These are phyloP conservation scores for Guadua angustifolia DNA, from an alignment of 176 grass and related monocot genomes.

Conservation along the genomic window DNA sequence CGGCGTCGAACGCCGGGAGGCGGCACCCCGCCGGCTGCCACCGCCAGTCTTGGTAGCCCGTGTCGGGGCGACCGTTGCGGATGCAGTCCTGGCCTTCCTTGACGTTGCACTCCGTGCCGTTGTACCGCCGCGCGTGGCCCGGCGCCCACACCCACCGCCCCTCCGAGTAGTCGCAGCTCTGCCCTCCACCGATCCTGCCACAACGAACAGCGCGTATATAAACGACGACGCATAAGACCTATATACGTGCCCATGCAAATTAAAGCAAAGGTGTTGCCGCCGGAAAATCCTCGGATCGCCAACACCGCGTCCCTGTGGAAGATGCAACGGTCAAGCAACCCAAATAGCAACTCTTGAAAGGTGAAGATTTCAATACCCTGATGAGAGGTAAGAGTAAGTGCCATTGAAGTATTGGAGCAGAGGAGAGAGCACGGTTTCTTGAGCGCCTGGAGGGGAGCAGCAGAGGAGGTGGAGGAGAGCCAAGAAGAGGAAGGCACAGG, in stretches of 20 bases:
- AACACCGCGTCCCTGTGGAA: too few relatives aligned
- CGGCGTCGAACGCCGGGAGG: conserved; percentile 35
- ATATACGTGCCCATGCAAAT: too few relatives aligned
- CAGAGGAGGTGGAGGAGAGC: conserved; percentile 42
- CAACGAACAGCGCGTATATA: too few relatives aligned
- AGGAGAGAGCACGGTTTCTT: not conserved
- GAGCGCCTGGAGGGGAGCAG: not conserved
- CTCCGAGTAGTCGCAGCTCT: conserved; percentile 43
- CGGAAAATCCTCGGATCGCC: too few relatives aligned
- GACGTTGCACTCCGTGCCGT: conserved; percentile 50
- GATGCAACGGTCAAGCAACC: too few relatives aligned
- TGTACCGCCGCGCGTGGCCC: conserved; percentile 43
- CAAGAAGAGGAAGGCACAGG: not conserved
- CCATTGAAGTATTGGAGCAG: not conserved
- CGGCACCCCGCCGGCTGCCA: conserved; percentile 45
- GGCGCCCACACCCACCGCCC: conserved; percentile 55
- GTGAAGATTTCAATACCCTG: not conserved
- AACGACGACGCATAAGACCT: too few relatives aligned
- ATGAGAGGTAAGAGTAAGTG: not conserved
- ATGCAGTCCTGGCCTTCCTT: conserved; percentile 49
- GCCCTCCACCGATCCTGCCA: not conserved
- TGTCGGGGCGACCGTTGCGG: conserved; percentile 51
- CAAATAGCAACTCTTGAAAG: too few relatives aligned
- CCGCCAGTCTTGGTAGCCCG: conserved; percentile 51
- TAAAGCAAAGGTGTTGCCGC: too few relatives aligned